Evolutionary conservation across 2,329 filamentous ascomycete species (phyloP).

Genomic region (Neofusicoccum kwambonambiense): DNA sequence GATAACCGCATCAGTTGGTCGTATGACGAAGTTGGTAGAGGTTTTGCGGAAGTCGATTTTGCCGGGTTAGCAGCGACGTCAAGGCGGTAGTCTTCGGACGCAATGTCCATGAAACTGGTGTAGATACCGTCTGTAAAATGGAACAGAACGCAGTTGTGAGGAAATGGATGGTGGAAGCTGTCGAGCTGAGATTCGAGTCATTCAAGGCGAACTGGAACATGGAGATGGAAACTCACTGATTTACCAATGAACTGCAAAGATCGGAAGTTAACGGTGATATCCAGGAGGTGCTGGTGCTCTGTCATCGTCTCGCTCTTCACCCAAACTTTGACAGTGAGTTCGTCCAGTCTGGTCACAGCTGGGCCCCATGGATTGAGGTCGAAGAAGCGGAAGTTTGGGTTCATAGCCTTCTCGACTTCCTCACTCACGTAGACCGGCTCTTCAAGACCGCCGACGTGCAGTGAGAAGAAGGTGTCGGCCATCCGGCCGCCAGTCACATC

Average conservation of each 20-base stretch:
- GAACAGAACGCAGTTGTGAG: constrained; percentile 79
- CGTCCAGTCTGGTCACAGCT: constrained; percentile 63
- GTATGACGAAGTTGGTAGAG: constrained; percentile 74
- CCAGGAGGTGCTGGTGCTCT: constrained; percentile 64
- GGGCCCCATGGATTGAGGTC: constrained; percentile 66
- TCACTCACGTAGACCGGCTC: constrained; percentile 92
- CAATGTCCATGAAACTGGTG: constrained; percentile 68
- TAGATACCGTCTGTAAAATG: constrained; percentile 86
- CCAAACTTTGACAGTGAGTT: constrained; percentile 73
- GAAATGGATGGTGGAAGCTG: constrained; percentile 68
- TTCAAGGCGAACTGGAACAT: constrained; percentile 3
- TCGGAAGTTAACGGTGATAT: constrained; percentile 69
- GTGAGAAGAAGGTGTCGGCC: constrained; percentile 85
- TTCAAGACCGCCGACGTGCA: constrained; percentile 58
- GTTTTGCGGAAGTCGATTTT: constrained; percentile 45
- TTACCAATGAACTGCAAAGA: constrained; percentile 76
- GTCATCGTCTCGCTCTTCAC: constrained; percentile 56
- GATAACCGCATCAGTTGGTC: constrained; percentile 83
- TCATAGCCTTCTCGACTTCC: constrained; percentile 74
- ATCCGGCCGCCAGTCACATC: constrained; percentile 68
- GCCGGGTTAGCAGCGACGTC: constrained; percentile 31
- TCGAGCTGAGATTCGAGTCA: constrained; percentile 42
- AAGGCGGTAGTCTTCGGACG: constrained; percentile 42
- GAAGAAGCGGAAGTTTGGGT: constrained; percentile 86
- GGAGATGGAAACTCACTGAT: constrained; percentile 38